Conservation (phyloP, 1,284 basidiomycete species). For the Pterulicium gracile region DNA sequence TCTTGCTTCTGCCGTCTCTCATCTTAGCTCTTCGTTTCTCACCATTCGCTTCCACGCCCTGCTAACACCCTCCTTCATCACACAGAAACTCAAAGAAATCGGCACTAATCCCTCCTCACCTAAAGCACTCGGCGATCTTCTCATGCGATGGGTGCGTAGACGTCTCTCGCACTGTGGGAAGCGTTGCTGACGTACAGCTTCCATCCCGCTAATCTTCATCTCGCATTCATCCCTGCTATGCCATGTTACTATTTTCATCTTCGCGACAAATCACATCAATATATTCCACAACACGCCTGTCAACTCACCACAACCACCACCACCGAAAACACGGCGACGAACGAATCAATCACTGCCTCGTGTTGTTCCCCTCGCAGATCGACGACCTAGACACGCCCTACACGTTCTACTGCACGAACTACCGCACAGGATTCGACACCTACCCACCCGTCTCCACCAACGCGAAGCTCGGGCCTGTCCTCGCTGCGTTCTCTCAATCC, state of each 20-base stretch:
- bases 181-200: no score
- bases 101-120: conserved; percentile 90
- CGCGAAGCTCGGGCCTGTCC: conserved; percentile 53
- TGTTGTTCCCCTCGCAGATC: conserved; percentile 41
- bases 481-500: conserved; percentile 58
- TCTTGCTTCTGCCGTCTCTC: no score
- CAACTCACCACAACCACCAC: no score
- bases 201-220: no score
- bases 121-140: conserved; percentile 87
- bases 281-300: no score
- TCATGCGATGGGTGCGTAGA: conserved; percentile 87
- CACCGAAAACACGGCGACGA: no score
- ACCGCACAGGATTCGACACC: conserved; percentile 68
- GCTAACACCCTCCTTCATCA: conserved; percentile 10
- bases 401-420: conserved; percentile 69
- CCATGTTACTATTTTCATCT: not conserved
- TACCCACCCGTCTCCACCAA: conserved; percentile 79
- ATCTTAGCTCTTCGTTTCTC: not conserved
- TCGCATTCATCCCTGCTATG: no score
- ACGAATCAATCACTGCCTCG: not conserved
- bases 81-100: conserved; percentile 87
- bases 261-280: no score
- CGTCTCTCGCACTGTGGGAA: no score
- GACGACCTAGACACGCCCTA: conserved; percentile 87
- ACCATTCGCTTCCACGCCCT: not conserved